A percentile compares a stretch with the other conserved stretches of the same genome.
phyloP scores from a whole-genome alignment of 75 land plant species.

The Cunninghamia lanceolata region DNA sequence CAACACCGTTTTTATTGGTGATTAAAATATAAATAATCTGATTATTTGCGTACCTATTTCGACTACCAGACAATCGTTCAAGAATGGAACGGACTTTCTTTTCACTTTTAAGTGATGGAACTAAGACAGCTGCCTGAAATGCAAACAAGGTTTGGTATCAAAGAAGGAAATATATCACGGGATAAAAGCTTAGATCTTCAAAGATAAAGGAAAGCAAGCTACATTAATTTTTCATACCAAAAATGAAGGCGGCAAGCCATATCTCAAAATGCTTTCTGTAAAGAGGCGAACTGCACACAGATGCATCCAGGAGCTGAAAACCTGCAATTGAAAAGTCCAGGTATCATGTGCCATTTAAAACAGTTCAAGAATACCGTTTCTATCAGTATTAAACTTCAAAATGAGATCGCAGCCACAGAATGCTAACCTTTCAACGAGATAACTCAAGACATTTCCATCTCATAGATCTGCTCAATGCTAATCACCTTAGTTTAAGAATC shows the following conservation, averaged over 20 bases:
- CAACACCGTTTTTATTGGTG: background rate
- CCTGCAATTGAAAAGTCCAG: constrained; percentile 39
- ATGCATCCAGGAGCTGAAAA: constrained; percentile 98
- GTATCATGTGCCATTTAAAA: background rate
- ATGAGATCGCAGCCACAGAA: too few relatives aligned
- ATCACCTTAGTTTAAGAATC: background rate
- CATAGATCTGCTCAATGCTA: background rate
- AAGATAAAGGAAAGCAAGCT: background rate
- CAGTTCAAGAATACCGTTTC: background rate
- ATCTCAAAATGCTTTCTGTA: constrained; percentile 95
- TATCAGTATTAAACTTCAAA: background rate
- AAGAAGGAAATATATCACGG: background rate
- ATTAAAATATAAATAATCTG: background rate
- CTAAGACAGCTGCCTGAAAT: constrained; percentile 66
- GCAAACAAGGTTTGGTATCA: background rate
- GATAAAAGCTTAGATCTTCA: constrained; percentile 1
- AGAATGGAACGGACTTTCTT: constrained; percentile 81
- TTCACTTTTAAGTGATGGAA: constrained; percentile 75
- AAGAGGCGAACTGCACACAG: constrained; percentile 92
- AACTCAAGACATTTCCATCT: background rate
- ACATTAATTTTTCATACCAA: constrained; percentile 41
- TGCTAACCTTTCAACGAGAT: too few relatives aligned
- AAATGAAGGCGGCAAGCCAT: constrained; percentile 92
- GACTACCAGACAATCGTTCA: constrained; percentile 56
- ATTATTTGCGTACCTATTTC: constrained; percentile 47